Percentiles rank a stretch among this genome's conserved stretches.
phyloP scores from a whole-genome alignment of 2,329 filamentous ascomycete genomes.

The Neospermospora avenae region DNA sequence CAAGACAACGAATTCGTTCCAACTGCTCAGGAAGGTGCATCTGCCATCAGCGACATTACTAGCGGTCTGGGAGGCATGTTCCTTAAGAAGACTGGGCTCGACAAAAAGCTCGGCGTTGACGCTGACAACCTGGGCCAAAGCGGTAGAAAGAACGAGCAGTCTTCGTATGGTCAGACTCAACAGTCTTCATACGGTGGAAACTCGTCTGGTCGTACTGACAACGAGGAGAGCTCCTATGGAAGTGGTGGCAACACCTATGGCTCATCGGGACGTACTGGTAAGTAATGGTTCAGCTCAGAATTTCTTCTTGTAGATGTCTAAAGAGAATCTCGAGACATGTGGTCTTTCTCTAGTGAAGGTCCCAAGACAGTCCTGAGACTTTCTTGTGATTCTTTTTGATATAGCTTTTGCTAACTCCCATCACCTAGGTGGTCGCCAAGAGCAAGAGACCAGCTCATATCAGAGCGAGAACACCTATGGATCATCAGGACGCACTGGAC shows the following conservation, averaged over 20 bases:
- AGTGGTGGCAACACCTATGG: slow-evolving; percentile 6
- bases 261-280: no score
- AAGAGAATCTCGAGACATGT: no score
- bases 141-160: slow-evolving; percentile 1
- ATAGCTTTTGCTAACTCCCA: no score
- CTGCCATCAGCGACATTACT: background rate
- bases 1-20: background rate
- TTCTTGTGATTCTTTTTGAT: no score
- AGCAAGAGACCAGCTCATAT: slow-evolving; percentile 4
- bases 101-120: slow-evolving; percentile 4
- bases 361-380: no score
- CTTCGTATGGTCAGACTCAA: background rate
- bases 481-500: background rate
- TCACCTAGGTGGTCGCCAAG: no score
- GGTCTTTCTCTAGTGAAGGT: no score
- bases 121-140: background rate
- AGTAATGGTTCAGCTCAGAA: no score
- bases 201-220: slow-evolving; percentile 1
- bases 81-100: slow-evolving; percentile 10
- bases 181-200: background rate
- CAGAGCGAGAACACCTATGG: slow-evolving; percentile 5
- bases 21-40: slow-evolving; percentile 14
- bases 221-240: slow-evolving; percentile 7
- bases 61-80: slow-evolving; percentile 8
- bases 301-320: no score